These are phyloP conservation scores for Starmera caribaea DNA, from an alignment of 805 yeast species.

Conservation along the genomic window DNA sequence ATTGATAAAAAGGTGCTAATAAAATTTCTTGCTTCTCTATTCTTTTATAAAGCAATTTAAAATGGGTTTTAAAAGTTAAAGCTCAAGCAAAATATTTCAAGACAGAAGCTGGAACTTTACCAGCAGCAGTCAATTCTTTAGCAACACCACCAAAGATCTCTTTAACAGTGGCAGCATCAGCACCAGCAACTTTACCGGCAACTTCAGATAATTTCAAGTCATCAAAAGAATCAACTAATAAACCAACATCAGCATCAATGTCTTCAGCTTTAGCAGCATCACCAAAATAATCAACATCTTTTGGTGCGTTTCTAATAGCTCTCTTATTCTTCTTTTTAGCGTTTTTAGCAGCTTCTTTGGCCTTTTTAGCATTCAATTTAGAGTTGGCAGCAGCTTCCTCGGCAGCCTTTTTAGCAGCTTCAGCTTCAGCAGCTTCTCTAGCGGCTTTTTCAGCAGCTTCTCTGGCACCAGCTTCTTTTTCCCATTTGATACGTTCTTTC, in stretches of 20 bases:
- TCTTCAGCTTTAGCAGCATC: constrained; percentile 56
- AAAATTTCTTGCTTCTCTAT: no score
- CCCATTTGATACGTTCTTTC: constrained; percentile 95
- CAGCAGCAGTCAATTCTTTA: constrained; percentile 39
- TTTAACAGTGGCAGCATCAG: constrained; percentile 50
- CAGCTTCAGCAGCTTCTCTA: constrained; percentile 81
- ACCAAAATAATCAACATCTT: constrained; percentile 81
- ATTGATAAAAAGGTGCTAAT: no score
- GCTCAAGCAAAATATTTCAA: constrained; percentile 41
- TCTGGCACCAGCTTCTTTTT: constrained; percentile 94
- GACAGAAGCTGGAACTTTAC: constrained; percentile 42
- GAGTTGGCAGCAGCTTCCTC: constrained; percentile 50
- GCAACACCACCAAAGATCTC: constrained; percentile 47
- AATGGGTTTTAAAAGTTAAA: background rate
- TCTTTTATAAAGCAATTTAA: no score
- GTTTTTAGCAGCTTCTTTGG: constrained; percentile 85
- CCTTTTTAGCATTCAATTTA: constrained; percentile 80
- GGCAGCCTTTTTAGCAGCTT: constrained; percentile 67
- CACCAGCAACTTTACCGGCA: constrained; percentile 55
- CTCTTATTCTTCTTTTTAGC: constrained; percentile 96
- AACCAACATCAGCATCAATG: constrained; percentile 73
- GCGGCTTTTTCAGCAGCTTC: constrained; percentile 91
- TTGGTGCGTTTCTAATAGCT: constrained; percentile 68
- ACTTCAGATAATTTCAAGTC: constrained; percentile 71
- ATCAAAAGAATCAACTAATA: constrained; percentile 69